Percentiles rank a stretch among this genome's conserved stretches.
phyloP scores from a whole-genome alignment of 2,329 filamentous ascomycete species.

The Parafenestella ontariensis region DNA sequence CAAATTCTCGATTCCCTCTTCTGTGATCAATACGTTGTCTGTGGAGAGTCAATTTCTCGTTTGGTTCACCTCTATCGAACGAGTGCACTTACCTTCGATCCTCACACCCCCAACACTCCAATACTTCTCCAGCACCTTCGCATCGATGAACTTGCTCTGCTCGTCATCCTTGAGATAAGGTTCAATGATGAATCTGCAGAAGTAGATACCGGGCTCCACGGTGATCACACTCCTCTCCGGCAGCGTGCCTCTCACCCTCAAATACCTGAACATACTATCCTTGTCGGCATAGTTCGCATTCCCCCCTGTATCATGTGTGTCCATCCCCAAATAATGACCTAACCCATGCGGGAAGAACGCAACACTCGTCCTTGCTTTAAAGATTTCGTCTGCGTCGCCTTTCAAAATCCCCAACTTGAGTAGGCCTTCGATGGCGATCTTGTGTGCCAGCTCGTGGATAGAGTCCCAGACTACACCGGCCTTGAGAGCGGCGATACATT shows the following conservation, averaged over 20 bases:
- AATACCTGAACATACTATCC: slow-evolving; percentile 85
- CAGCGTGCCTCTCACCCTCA: slow-evolving; percentile 77
- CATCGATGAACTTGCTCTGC: slow-evolving; percentile 71
- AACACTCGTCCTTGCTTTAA: slow-evolving; percentile 54
- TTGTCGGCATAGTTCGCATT: slow-evolving; percentile 66
- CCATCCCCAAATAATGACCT: slow-evolving; percentile 61
- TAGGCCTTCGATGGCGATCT: slow-evolving; percentile 81
- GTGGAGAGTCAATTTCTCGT: slow-evolving; percentile 9
- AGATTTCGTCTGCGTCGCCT: slow-evolving; percentile 59
- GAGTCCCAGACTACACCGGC: slow-evolving; percentile 81
- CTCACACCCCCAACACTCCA: slow-evolving; percentile 86
- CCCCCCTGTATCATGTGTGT: slow-evolving; percentile 59
- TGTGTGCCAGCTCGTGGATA: slow-evolving; percentile 80
- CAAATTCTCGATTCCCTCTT: slow-evolving; percentile 81
- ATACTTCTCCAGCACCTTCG: slow-evolving; percentile 69
- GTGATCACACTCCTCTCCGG: slow-evolving; percentile 86
- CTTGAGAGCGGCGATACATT: slow-evolving; percentile 75
- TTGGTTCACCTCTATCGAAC: not conserved
- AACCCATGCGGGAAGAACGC: slow-evolving; percentile 61
- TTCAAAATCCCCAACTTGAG: slow-evolving; percentile 77
- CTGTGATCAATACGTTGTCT: slow-evolving; percentile 83
- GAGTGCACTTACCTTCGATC: slow-evolving; percentile 67
- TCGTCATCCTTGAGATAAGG: slow-evolving; percentile 68
- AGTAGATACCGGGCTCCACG: slow-evolving; percentile 90
- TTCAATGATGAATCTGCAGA: slow-evolving; percentile 75